A percentile compares a stretch with the other conserved stretches of the same genome.
Conservation (phyloP, 306 rosid species). For the Begonia loranthoides region DNA sequence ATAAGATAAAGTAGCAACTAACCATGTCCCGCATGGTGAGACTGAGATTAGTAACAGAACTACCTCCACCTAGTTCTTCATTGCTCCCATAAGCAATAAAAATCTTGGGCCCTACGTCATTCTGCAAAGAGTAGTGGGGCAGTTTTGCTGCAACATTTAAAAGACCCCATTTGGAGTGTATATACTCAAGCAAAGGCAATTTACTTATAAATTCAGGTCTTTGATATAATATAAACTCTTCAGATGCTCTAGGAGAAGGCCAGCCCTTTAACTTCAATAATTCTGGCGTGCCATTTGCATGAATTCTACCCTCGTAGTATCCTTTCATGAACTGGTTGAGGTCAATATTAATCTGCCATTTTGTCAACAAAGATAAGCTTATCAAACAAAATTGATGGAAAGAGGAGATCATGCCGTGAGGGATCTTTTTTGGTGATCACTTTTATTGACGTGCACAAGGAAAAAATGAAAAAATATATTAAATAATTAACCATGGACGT, state of each 20-base stretch:
- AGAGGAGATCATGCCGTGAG: too few species aligned
- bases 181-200: constrained; percentile 88
- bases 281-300: constrained; percentile 68
- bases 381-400: neutral
- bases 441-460: neutral
- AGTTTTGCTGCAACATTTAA: constrained; percentile 95
- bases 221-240: constrained; percentile 86
- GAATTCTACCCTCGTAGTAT: constrained; percentile 46
- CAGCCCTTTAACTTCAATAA: constrained; percentile 78
- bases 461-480: neutral
- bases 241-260: constrained; percentile 95
- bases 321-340: constrained; percentile 72
- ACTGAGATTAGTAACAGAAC: constrained; percentile 81
- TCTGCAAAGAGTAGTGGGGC: constrained; percentile 97
- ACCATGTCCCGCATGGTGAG: constrained; percentile 96
- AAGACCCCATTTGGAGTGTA: constrained; percentile 98
- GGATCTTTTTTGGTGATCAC: neutral
- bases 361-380: constrained; percentile 12
- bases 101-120: constrained; percentile 94
- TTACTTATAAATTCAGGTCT: constrained; percentile 94
- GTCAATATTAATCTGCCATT: constrained; percentile 62
- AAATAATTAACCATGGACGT: constrained; percentile 10
- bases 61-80: constrained; percentile 56
- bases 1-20: constrained; percentile 15
- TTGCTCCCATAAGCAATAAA: constrained; percentile 66